Evolutionary conservation across 2,329 filamentous ascomycete genomes (phyloP).

Genomic region (Aspergillus viridinutans): DNA sequence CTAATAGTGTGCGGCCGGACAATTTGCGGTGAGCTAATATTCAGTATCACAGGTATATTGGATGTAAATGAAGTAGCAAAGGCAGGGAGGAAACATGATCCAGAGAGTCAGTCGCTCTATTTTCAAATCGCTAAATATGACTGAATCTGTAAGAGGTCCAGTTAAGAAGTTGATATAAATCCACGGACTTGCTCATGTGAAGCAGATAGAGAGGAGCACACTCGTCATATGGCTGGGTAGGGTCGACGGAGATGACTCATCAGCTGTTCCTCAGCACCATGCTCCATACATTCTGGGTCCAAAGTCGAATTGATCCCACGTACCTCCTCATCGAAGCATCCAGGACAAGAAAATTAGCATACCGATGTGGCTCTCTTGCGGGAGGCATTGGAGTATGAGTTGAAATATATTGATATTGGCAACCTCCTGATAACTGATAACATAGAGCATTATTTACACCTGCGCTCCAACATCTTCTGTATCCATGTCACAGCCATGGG

Average conservation of each 20-base stretch:
- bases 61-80: background rate
- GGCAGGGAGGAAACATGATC: background rate
- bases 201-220: conserved; percentile 11
- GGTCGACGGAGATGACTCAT: conserved; percentile 37
- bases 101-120: background rate
- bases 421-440: conserved; percentile 3
- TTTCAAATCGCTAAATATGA: background rate
- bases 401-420: conserved; percentile 5
- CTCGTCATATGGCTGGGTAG: conserved; percentile 31
- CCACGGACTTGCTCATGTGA: background rate
- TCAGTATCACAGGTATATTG: background rate
- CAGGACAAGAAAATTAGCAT: background rate
- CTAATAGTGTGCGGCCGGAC: background rate
- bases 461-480: conserved; percentile 14
- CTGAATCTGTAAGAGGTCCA: background rate
- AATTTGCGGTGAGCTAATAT: conserved; percentile 1
- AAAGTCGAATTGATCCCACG: background rate
- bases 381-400: background rate
- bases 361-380: background rate
- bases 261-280: conserved; percentile 2
- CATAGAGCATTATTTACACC: background rate
- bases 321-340: background rate
- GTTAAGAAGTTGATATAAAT: background rate
- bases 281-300: background rate
- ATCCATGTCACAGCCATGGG: conserved; percentile 65